phyloP scores from a whole-genome alignment of 768 basidiomycete genomes.

The Trametes punicea region DNA sequence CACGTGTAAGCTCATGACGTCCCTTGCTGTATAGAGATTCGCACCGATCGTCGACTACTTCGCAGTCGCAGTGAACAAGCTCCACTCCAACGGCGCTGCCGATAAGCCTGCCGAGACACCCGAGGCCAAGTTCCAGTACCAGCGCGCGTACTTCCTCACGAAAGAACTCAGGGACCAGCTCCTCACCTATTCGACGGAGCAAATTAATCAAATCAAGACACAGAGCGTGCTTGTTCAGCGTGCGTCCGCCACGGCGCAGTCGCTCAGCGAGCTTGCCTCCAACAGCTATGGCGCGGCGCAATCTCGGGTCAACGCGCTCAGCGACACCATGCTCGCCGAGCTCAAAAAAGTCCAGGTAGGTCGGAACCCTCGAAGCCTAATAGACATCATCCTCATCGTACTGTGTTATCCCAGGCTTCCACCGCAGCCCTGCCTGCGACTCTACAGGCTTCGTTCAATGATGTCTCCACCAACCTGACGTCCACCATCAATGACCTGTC shows the following conservation, averaged over 20 bases:
- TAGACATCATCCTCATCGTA: background rate
- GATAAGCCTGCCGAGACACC: conserved; percentile 47
- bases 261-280: conserved; percentile 57
- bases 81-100: conserved; percentile 40
- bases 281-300: conserved; percentile 54
- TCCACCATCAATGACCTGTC: conserved; percentile 52
- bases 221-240: conserved; percentile 70
- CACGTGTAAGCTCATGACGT: conserved; percentile 17
- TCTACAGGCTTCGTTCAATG: conserved; percentile 58
- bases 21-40: conserved; percentile 49
- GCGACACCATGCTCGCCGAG: conserved; percentile 63
- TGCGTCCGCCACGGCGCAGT: conserved; percentile 63
- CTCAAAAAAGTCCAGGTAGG: conserved; percentile 55
- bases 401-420: conserved; percentile 39
- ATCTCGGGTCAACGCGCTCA: conserved; percentile 53
- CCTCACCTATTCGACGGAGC: conserved; percentile 64
- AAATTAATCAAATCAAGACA: conserved; percentile 64
- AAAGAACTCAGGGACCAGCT: conserved; percentile 60
- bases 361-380: background rate
- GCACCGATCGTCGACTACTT: conserved; percentile 75
- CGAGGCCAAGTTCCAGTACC: conserved; percentile 71
- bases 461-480: conserved; percentile 53
- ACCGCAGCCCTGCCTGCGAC: conserved; percentile 48
- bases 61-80: conserved; percentile 48
- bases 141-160: conserved; percentile 67